Conservation (phyloP, 2,329 filamentous ascomycete species). For the Mycocentrospora acerina region DNA sequence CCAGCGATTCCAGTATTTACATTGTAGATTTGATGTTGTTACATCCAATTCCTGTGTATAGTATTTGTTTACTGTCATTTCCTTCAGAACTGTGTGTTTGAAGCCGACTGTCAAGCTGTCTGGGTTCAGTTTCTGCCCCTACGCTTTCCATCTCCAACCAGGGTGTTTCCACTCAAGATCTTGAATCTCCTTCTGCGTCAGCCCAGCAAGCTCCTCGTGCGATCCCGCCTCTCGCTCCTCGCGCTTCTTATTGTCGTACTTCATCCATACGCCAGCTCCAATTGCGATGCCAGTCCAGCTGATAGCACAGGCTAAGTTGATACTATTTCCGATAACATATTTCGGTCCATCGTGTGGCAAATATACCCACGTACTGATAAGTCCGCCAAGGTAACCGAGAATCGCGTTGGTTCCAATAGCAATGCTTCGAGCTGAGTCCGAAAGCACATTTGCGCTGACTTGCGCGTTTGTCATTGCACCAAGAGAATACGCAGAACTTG, state of each 20-base stretch:
- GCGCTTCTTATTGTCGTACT: conserved; percentile 59
- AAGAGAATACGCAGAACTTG: conserved; percentile 60
- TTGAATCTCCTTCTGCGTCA: conserved; percentile 56
- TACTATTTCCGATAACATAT: conserved; percentile 67
- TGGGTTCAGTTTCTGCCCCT: background rate
- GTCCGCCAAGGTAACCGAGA: conserved; percentile 67
- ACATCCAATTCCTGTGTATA: no score
- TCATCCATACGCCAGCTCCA: conserved; percentile 58
- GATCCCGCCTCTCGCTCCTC: conserved; percentile 54
- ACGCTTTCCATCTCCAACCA: conserved; percentile 58
- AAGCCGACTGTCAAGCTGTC: no score
- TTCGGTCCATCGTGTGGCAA: conserved; percentile 61
- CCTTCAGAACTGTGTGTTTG: no score
- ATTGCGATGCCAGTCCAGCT: conserved; percentile 19
- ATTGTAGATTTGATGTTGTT: no score
- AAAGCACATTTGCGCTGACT: conserved; percentile 67
- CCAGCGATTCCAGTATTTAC: no score
- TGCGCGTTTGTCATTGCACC: conserved; percentile 66
- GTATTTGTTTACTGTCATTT: no score
- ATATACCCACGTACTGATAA: conserved; percentile 65
- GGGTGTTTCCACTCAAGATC: conserved; percentile 66
- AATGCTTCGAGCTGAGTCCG: conserved; percentile 60
- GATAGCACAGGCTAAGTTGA: conserved; percentile 62
- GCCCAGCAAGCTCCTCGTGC: conserved; percentile 50
- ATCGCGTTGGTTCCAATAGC: conserved; percentile 50